phyloP scores from a whole-genome alignment of 2,329 filamentous ascomycete genomes.

The Cladosporium austrohemisphaericum region DNA sequence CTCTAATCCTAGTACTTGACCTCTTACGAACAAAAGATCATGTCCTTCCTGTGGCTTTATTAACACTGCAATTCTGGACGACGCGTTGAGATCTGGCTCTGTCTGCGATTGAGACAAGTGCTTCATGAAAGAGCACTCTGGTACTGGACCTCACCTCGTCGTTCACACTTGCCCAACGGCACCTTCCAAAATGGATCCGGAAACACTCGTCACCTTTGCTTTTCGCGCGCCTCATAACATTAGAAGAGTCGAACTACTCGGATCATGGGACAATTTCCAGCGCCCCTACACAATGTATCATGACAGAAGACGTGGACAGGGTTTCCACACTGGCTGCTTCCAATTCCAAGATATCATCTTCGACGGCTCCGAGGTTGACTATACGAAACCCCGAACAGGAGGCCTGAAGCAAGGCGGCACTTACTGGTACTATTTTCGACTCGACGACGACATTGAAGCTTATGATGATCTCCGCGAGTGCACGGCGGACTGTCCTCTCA shows the following conservation, averaged over 20 bases:
- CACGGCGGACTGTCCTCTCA: constrained; percentile 76
- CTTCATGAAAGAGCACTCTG: background rate
- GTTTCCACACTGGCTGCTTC: constrained; percentile 84
- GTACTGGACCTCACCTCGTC: background rate
- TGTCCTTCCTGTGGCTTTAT: background rate
- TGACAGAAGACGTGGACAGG: constrained; percentile 68
- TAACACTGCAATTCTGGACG: background rate
- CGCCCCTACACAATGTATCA: constrained; percentile 75
- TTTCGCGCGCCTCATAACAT: constrained; percentile 48
- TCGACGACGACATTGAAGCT: constrained; percentile 73
- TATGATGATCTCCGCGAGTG: constrained; percentile 69
- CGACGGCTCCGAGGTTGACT: constrained; percentile 61
- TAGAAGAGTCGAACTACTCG: constrained; percentile 72
- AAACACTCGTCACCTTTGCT: constrained; percentile 37
- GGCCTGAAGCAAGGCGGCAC: constrained; percentile 88
- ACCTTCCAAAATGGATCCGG: constrained; percentile 8
- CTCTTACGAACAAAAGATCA: background rate
- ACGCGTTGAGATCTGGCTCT: background rate
- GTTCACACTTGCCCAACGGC: no score
- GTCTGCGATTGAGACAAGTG: background rate
- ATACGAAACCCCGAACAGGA: constrained; percentile 61
- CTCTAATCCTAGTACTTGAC: background rate
- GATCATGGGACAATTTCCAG: constrained; percentile 94
- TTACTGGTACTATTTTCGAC: constrained; percentile 95
- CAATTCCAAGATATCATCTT: constrained; percentile 80